Conservation (phyloP, 495 filamentous ascomycete species). For the Talaromyces adpressus region DNA sequence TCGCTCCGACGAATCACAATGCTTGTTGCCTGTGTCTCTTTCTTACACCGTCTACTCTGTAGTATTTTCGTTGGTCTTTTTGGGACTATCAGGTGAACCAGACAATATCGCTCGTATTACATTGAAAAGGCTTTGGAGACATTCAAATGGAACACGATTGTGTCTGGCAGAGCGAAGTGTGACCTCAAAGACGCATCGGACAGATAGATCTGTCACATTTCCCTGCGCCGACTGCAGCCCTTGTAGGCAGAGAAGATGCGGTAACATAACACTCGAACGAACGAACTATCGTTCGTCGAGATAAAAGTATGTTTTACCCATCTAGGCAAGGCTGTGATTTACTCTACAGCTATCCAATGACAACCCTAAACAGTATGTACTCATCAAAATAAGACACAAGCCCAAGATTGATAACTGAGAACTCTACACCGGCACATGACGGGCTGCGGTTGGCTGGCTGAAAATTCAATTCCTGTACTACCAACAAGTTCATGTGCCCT, state of each 20-base stretch:
- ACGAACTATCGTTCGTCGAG: neutral
- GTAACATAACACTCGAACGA: neutral
- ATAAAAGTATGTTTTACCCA: neutral
- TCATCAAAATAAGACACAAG: neutral
- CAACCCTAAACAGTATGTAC: neutral
- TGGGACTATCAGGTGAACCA: neutral
- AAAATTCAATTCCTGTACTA: neutral
- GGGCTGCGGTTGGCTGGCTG: constrained; percentile 4
- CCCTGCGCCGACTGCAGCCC: neutral
- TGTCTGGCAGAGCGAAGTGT: neutral
- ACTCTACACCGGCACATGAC: neutral
- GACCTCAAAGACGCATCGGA: neutral
- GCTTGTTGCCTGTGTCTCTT: too few relatives aligned
- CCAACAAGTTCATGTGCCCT: neutral
- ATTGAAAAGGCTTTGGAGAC: neutral
- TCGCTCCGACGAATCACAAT: neutral
- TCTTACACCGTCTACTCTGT: too few relatives aligned
- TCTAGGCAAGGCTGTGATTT: neutral
- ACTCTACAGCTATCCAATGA: neutral
- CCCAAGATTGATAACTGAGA: neutral
- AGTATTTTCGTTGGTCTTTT: neutral
- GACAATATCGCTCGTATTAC: neutral
- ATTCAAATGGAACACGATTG: neutral
- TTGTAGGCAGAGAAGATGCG: neutral
- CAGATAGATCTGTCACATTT: neutral